These are phyloP conservation scores for Millerozyma acaciae DNA, from an alignment of 805 yeast species.

Conservation along the genomic window DNA sequence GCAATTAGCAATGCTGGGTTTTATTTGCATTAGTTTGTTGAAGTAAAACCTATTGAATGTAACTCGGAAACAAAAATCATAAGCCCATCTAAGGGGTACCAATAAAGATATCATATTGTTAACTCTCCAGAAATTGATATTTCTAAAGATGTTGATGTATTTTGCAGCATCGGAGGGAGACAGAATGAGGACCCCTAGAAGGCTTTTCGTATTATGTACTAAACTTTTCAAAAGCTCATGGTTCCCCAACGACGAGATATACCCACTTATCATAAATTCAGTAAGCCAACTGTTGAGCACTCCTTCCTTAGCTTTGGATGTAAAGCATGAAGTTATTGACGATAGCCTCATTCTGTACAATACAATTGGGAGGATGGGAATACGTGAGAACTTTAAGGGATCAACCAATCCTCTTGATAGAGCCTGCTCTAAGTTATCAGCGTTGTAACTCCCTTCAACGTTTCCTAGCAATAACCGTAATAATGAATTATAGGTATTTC, in stretches of 20 bases:
- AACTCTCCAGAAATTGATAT: constrained; percentile 27
- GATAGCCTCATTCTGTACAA: constrained; percentile 35
- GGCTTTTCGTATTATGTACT: constrained; percentile 8
- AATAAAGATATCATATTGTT: constrained; percentile 30
- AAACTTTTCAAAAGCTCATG: constrained; percentile 25
- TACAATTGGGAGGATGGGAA: constrained; percentile 37
- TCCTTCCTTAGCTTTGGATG: constrained; percentile 12
- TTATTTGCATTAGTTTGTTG: constrained; percentile 20
- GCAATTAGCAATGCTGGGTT: constrained; percentile 33
- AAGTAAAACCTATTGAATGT: constrained; percentile 33
- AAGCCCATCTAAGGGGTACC: constrained; percentile 34
- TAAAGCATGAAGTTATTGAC: constrained; percentile 26
- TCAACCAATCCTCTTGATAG: constrained; percentile 28
- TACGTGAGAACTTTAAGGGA: constrained; percentile 33
- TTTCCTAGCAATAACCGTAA: constrained; percentile 10
- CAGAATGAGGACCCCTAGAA: background rate
- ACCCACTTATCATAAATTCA: constrained; percentile 35
- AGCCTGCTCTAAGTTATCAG: constrained; percentile 29
- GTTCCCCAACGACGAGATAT: constrained; percentile 34
- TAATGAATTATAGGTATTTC: constrained; percentile 5
- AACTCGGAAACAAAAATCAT: constrained; percentile 29
- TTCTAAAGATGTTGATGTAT: constrained; percentile 13
- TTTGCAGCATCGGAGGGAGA: constrained; percentile 4
- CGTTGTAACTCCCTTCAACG: constrained; percentile 10
- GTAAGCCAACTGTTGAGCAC: constrained; percentile 20